Evolutionary conservation across 192 early-diverging fungal species (phyloP).

Genomic region (Ambispora gerdemannii): DNA sequence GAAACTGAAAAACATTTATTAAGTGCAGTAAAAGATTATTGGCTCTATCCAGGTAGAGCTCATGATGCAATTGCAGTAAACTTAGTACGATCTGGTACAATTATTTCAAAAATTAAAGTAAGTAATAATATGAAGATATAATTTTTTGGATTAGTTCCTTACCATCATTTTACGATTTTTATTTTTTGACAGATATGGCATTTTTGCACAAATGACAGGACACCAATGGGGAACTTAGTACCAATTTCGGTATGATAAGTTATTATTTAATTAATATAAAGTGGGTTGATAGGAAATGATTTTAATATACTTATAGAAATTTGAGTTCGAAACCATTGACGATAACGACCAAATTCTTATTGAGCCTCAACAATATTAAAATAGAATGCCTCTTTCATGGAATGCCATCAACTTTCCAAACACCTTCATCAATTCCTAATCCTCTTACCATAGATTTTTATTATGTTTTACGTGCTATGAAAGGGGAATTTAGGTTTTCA

Average conservation of each 20-base stretch:
- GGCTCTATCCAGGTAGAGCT: neutral
- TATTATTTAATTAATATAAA: slow-evolving; percentile 3
- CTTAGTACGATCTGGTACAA: neutral
- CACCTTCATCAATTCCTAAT: slow-evolving; percentile 7
- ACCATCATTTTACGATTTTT: slow-evolving; percentile 19
- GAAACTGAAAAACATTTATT: slow-evolving; percentile 6
- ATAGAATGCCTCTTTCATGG: neutral
- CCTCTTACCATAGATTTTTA: slow-evolving; percentile 20
- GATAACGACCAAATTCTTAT: slow-evolving; percentile 7
- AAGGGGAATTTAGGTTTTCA: too few relatives aligned
- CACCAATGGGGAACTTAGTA: neutral
- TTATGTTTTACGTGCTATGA: neutral
- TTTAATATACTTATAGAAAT: slow-evolving; percentile 19
- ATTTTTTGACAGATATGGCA: slow-evolving; percentile 17
- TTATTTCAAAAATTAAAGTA: slow-evolving; percentile 7
- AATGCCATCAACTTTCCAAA: slow-evolving; percentile 16
- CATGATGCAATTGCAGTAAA: slow-evolving; percentile 27
- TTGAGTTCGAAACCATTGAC: slow-evolving; percentile 11
- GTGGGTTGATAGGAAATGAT: slow-evolving; percentile 7
- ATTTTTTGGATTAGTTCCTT: slow-evolving; percentile 1
- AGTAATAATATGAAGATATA: slow-evolving; percentile 12
- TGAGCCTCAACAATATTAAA: slow-evolving; percentile 12
- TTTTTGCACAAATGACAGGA: slow-evolving; percentile 12
- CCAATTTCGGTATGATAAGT: slow-evolving; percentile 2
- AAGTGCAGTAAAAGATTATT: slow-evolving; percentile 19